Evolutionary conservation across 2,329 filamentous ascomycete genomes (phyloP).

Genomic region (Periconia macrospinosa): DNA sequence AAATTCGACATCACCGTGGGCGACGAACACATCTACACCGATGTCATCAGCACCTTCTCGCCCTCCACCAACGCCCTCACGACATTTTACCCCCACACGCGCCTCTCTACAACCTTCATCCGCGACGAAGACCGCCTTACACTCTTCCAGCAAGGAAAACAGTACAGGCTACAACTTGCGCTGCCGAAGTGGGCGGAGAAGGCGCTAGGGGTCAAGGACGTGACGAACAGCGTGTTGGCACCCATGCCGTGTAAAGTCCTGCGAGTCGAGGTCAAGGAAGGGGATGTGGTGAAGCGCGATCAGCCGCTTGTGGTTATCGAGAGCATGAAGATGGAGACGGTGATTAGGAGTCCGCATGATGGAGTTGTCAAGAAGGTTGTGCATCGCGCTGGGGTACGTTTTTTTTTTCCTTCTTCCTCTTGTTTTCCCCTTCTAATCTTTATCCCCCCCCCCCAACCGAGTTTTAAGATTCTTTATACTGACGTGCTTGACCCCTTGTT

Average conservation of each 20-base stretch:
- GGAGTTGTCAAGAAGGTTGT: constrained; percentile 53
- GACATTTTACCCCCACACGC: constrained; percentile 79
- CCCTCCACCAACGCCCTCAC: constrained; percentile 56
- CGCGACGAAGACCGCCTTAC: constrained; percentile 64
- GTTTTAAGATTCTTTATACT: constrained; percentile 7
- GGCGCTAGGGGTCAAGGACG: constrained; percentile 80
- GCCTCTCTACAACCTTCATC: constrained; percentile 79
- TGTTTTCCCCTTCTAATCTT: not conserved
- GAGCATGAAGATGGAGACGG: constrained; percentile 60
- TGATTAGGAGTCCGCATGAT: constrained; percentile 54
- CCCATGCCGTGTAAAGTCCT: constrained; percentile 98
- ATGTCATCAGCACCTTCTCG: constrained; percentile 54
- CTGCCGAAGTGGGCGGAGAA: constrained; percentile 82
- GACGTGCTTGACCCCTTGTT: constrained; percentile 2
- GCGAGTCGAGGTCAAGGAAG: constrained; percentile 82
- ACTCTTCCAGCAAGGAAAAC: constrained; percentile 71
- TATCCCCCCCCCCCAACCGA: not conserved
- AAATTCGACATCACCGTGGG: constrained; percentile 56
- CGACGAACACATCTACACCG: constrained; percentile 33
- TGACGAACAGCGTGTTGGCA: constrained; percentile 78
- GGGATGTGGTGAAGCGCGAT: constrained; percentile 80
- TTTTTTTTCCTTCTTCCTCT: not conserved
- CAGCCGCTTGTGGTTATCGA: constrained; percentile 76
- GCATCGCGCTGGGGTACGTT: constrained; percentile 50
- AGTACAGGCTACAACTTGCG: constrained; percentile 59